These are phyloP conservation scores for Penicillium manginii DNA, from an alignment of 495 filamentous ascomycete species.

Conservation along the genomic window DNA sequence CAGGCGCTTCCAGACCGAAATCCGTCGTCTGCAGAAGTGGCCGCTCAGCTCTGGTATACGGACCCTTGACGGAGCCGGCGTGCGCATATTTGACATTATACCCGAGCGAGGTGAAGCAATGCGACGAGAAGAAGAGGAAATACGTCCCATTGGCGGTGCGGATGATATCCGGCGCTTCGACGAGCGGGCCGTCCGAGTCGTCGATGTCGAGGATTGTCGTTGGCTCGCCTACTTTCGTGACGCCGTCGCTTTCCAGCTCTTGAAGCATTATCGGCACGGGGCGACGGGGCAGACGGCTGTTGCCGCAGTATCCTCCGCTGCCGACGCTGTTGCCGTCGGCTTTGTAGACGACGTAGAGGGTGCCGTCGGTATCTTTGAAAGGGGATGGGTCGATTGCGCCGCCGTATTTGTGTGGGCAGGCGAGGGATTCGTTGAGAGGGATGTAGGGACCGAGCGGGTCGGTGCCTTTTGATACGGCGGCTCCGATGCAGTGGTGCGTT, in stretches of 20 bases:
- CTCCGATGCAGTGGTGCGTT: constrained; percentile 56
- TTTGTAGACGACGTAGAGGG: constrained; percentile 62
- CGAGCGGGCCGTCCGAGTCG: constrained; percentile 58
- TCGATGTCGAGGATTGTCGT: constrained; percentile 55
- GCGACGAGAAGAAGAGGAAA: constrained; percentile 63
- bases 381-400: constrained; percentile 62
- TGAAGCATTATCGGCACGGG: constrained; percentile 63
- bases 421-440: constrained; percentile 40
- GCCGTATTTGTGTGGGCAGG: constrained; percentile 53
- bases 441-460: constrained; percentile 54
- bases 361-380: constrained; percentile 53
- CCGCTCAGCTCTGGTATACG: constrained; percentile 40
- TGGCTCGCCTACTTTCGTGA: constrained; percentile 50
- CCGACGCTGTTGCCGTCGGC: constrained; percentile 62
- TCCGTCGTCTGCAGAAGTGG: constrained; percentile 45
- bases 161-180: constrained; percentile 62
- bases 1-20: constrained; percentile 50
- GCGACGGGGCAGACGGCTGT: constrained; percentile 45
- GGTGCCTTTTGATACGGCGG: constrained; percentile 41
- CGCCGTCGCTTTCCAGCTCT: constrained; percentile 54
- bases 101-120: constrained; percentile 53
- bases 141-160: constrained; percentile 50
- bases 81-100: constrained; percentile 62
- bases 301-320: constrained; percentile 57
- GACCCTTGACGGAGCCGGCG: constrained; percentile 48